phyloP scores from a whole-genome alignment of 192 early-diverging fungal species.

The Entomortierella lignicola region DNA sequence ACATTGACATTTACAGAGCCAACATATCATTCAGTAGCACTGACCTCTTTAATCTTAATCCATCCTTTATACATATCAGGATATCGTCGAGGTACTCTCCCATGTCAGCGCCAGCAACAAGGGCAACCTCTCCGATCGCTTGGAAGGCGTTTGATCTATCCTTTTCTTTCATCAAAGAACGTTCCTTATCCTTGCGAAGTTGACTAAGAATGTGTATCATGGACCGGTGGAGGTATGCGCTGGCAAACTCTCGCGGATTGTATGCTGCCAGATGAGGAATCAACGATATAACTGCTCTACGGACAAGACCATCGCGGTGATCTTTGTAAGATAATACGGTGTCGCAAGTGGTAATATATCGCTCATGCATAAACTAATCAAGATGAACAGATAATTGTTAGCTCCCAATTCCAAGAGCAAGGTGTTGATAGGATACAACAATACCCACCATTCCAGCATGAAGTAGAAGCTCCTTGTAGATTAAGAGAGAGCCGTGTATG shows the following conservation, averaged over 20 bases:
- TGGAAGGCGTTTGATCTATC: slow-evolving; percentile 71
- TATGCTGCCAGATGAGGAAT: slow-evolving; percentile 88
- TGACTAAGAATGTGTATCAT: slow-evolving; percentile 80
- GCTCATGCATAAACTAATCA: slow-evolving; percentile 83
- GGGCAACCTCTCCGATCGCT: slow-evolving; percentile 88
- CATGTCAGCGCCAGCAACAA: slow-evolving; percentile 82
- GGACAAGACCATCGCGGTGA: slow-evolving; percentile 81
- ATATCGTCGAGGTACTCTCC: slow-evolving; percentile 84
- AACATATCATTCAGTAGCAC: neutral
- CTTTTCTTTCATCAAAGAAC: slow-evolving; percentile 58
- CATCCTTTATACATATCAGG: slow-evolving; percentile 80
- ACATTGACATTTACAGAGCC: neutral
- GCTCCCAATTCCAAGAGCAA: neutral
- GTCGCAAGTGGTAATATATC: slow-evolving; percentile 81
- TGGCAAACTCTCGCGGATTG: slow-evolving; percentile 76
- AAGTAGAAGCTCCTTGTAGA: slow-evolving; percentile 80
- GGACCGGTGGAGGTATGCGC: slow-evolving; percentile 74
- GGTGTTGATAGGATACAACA: neutral
- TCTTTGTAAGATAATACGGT: slow-evolving; percentile 82
- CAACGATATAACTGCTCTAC: slow-evolving; percentile 83
- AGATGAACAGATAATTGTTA: neutral
- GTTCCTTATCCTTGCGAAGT: slow-evolving; percentile 78
- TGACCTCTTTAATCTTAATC: slow-evolving; percentile 76
- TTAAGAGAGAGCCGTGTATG: slow-evolving; percentile 89
- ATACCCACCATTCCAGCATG: slow-evolving; percentile 80